Conservation (phyloP, 2,329 filamentous ascomycete species). For the Beauveria bassiana region DNA sequence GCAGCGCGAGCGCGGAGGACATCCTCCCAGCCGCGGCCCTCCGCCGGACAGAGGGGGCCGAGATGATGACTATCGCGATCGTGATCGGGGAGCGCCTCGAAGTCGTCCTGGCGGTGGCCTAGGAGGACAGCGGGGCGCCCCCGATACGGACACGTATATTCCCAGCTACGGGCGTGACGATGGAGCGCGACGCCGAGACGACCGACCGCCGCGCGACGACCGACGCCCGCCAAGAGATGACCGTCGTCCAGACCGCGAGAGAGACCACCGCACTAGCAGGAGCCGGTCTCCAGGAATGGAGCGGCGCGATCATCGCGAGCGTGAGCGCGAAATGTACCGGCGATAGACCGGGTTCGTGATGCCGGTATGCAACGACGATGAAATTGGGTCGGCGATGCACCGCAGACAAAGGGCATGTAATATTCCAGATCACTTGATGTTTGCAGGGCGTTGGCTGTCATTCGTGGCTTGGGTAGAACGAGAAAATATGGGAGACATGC, state of each 20-base stretch:
- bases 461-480: background rate
- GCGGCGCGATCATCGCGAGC: slow-evolving; percentile 18
- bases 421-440: background rate
- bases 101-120: slow-evolving; percentile 23
- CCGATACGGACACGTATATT: slow-evolving; percentile 43
- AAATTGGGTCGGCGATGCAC: background rate
- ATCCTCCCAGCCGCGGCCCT: slow-evolving; percentile 24
- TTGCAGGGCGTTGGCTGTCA: slow-evolving; percentile 1
- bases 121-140: slow-evolving; percentile 22
- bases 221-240: slow-evolving; percentile 16
- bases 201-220: slow-evolving; percentile 16
- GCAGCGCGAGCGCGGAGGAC: slow-evolving; percentile 45
- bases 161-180: slow-evolving; percentile 36
- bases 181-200: slow-evolving; percentile 21
- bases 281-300: slow-evolving; percentile 10
- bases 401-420: background rate
- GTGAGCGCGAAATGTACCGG: slow-evolving; percentile 19
- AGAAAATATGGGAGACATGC: background rate
- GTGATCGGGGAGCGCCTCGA: slow-evolving; percentile 30
- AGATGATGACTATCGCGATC: slow-evolving; percentile 28
- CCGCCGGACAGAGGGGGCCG: slow-evolving; percentile 35
- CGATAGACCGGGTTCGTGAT: background rate
- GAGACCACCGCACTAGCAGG: slow-evolving; percentile 25
- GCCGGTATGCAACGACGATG: slow-evolving; percentile 11
- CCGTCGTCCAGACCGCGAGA: slow-evolving; percentile 23